Conservation (phyloP, 345 rosid genomes). For the Acer campestre region DNA sequence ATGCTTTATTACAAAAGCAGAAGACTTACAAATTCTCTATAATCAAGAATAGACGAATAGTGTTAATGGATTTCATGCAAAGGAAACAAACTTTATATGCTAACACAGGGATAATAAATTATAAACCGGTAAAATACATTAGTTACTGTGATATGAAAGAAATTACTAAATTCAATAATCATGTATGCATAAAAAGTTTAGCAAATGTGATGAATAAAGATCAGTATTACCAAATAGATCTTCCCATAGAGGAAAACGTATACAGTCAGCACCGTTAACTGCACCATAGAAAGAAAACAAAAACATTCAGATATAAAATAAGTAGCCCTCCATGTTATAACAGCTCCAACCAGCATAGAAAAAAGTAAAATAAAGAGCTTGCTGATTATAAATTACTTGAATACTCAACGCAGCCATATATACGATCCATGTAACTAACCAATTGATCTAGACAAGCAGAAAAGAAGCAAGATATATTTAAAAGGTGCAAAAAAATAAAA, state of each 20-base stretch:
- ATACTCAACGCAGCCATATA: neutral
- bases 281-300: conserved; percentile 39
- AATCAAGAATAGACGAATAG: neutral
- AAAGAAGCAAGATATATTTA: neutral
- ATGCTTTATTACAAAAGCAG: neutral
- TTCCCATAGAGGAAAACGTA: conserved; percentile 89
- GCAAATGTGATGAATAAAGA: conserved; percentile 1
- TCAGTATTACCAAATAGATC: conserved; percentile 75
- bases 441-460: neutral
- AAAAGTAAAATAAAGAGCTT: neutral
- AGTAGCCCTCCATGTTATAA: neutral
- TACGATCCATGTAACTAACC: conserved; percentile 1
- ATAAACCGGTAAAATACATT: neutral
- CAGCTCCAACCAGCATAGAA: neutral
- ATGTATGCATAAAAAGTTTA: neutral
- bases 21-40: neutral
- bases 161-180: conserved; percentile 6
- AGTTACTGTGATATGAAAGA: neutral
- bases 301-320: conserved; percentile 21
- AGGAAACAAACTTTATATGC: neutral
- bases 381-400: neutral
- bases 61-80: conserved; percentile 5
- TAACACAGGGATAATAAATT: neutral
- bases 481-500: neutral
- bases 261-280: conserved; percentile 91